Base-by-base conservation (phyloP, 495 filamentous ascomycete genomes). In the Aspergillus diversus region DNA sequence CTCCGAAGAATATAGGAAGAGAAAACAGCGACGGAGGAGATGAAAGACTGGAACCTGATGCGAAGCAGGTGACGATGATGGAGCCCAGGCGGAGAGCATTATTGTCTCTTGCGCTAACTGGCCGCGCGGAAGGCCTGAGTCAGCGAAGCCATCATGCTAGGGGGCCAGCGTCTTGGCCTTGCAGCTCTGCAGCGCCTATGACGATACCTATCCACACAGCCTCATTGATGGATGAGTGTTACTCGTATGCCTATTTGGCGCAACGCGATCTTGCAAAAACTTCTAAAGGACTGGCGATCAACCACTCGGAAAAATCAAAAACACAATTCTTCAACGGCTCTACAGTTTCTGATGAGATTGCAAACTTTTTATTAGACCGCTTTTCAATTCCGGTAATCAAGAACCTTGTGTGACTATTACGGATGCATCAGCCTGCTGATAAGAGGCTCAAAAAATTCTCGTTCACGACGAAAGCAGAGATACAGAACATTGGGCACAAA, bases 31-130 rank as follows among this genome's bases (percentile, higher is more conserved):
- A 49, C 34, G 62, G 49, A 35, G 46, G 57, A 47, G 34, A 58
- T 63, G 62, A 65, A 64, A 59, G 61, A 56, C 64, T 65, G 69
- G 66, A 65, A 71, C 66, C 64, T 71, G 66, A 71, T 66, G 55
- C 57, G 21, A 63, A 64, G 63, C 59, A 48, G 56, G 59, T 65
- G 52, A 59, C 59, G 58, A 69, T 51, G 63, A 53, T 55, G 57
- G 63, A 35, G 54, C 63, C 57, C 55, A 55, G 65, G 67, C 67
- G 67, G 67, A 63, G 52, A 61, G 42, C 55, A 34, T 27, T 11
- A 11, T 60, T 50, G 47, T 21, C 47, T 50, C n/a, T n/a, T 50
- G 9, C 9, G 15, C 8, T 21, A 49, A n/a, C 46, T 49, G 7
- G 52, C 48, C 47, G 37, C 13, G 7, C 37, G 37, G 37, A 7